Evolutionary conservation across 169 alveolate genomes (phyloP), one percentile per base, ranked within the genome.

Genomic region (Babesia gibsoni): DNA sequence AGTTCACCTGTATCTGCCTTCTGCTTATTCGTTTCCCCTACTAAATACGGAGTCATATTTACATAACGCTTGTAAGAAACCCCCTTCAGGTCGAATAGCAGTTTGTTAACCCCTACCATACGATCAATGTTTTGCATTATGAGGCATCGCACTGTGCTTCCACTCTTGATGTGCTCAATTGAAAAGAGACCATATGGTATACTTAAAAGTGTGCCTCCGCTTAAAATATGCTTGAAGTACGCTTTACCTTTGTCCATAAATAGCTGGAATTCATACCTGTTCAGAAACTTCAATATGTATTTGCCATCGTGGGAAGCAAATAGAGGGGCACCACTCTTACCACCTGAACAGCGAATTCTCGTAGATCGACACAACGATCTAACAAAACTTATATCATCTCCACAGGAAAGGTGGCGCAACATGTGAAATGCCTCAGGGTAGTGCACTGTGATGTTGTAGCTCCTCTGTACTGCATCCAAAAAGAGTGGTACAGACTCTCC

Each of bases 261-360:
- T 36, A 67, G 48, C 35, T 53, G 56, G 20, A 79, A 65, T 41
- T 79, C 88, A 23, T 79, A 45, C 35, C 41, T 67, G 48, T 79
- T 79, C 30, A 79, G 54, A 39, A 68, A 45, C 52, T 79, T 79
- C n/a, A 79, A 2, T 39, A 72, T 45, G 41, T 30, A 69, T 36
- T 68, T 79, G 16, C 83, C 83, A 46, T 79, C 88, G 27, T 69
- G 58, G n/a, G 88, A 58, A 18, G 69, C 57, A 41, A 50, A 79
- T 23, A 79, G 36, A 2, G 83, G 83, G 14, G 88, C 73, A 7
- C 88, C 88, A 23, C 88, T 79, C 57, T 79, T 79, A 9, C 83
- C 83, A 20, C 88, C 83, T 22, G 72, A 58, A 29, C 59, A 53
- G 16, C 49, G 54, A 23, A 68, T 39, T 8, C 83, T 35, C 36